Conservation (phyloP, 129 eudicot species). For the Deinandra increscens region DNA sequence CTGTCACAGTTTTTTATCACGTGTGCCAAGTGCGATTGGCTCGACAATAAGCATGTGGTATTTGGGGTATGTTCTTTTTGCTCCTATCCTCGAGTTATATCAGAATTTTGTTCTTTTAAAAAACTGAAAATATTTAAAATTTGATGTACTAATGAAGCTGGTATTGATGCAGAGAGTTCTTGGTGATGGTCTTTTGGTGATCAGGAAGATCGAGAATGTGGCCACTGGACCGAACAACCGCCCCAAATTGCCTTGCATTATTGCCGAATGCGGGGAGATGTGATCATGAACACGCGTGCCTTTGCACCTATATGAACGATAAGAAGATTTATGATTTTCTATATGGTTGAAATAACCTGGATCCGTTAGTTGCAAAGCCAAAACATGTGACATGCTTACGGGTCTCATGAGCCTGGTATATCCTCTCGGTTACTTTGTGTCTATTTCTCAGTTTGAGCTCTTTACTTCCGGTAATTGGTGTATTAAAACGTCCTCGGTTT, state of each 20-base stretch:
- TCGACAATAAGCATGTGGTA: conserved; percentile 96
- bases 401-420: neutral
- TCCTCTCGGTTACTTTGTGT: neutral
- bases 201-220: conserved; percentile 89
- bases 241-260: conserved; percentile 74
- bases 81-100: neutral
- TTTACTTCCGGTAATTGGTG: neutral
- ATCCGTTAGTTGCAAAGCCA: neutral
- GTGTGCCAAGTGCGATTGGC: conserved; percentile 99
- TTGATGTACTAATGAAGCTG: conserved; percentile 12
- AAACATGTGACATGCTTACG: neutral
- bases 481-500: neutral
- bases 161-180: conserved; percentile 71
- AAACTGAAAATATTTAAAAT: neutral
- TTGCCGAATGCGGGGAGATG: conserved; percentile 98
- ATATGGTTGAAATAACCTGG: neutral
- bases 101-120: neutral
- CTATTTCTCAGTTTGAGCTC: neutral
- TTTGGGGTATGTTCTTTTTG: conserved; percentile 74
- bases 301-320: neutral
- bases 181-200: conserved; percentile 88
- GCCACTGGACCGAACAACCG: conserved; percentile 85
- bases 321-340: conserved; percentile 1
- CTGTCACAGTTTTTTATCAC: conserved; percentile 77
- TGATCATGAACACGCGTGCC: conserved; percentile 17